phyloP scores from a whole-genome alignment of 208 protist species.

The Acanthamoeba polyphaga region DNA sequence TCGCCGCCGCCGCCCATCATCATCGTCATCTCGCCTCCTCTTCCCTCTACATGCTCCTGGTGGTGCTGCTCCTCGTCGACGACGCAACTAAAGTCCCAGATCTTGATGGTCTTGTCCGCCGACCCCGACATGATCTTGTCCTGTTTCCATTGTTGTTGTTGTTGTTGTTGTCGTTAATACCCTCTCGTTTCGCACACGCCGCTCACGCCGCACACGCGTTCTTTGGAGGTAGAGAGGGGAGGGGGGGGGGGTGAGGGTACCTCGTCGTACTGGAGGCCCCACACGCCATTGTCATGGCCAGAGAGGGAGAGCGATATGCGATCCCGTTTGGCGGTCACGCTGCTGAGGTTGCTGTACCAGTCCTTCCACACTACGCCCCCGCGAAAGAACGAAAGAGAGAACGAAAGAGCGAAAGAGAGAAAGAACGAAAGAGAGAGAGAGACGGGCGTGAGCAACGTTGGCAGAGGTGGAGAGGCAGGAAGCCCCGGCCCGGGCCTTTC shows the following conservation, averaged over 20 bases:
- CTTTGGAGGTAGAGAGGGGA: neutral
- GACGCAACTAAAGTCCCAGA: conserved; percentile 48
- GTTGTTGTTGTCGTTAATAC: neutral
- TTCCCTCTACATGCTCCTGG: conserved; percentile 19
- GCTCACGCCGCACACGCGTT: too few relatives aligned
- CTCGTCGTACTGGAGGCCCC: conserved; percentile 60
- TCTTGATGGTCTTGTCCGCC: conserved; percentile 61
- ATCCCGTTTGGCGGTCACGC: neutral
- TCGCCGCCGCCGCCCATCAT: neutral
- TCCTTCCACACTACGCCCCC: conserved; percentile 40
- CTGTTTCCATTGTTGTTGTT: neutral
- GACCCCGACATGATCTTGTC: conserved; percentile 53
- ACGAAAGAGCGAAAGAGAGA: neutral
- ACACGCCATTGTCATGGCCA: conserved; percentile 21
- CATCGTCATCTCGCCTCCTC: neutral
- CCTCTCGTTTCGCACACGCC: neutral
- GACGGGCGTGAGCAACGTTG: neutral
- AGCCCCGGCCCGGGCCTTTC: neutral
- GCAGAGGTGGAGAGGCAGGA: neutral
- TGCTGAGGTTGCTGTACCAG: neutral
- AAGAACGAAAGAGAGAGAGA: neutral
- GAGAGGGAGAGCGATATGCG: conserved; percentile 10
- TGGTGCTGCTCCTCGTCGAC: neutral
- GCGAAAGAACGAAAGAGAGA: neutral
- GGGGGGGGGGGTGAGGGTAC: neutral